phyloP scores from a whole-genome alignment of 1,284 basidiomycete species.

The Anthracocystis walkeri region DNA sequence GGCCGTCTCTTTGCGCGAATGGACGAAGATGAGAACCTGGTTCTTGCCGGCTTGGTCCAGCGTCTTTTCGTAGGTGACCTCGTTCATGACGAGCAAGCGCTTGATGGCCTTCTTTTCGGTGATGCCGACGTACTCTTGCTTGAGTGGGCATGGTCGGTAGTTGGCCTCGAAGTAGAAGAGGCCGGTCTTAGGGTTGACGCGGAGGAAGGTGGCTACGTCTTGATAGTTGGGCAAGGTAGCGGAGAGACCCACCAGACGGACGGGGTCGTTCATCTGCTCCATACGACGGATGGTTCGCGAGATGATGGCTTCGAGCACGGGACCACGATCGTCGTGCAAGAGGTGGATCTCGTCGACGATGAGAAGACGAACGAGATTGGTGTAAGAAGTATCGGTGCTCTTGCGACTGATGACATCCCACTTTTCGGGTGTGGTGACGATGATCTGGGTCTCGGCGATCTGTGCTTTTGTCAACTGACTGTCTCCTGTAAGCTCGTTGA shows the following conservation, averaged over 20 bases:
- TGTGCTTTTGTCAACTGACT: conserved; percentile 98
- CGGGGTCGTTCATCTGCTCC: conserved; percentile 84
- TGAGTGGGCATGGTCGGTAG: conserved; percentile 92
- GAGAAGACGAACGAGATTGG: conserved; percentile 93
- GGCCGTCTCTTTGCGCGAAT: conserved; percentile 97
- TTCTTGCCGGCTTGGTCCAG: conserved; percentile 67
- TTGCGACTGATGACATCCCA: conserved; percentile 98
- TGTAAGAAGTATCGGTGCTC: conserved; percentile 95
- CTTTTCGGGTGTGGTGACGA: conserved; percentile 99
- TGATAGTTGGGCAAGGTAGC: conserved; percentile 98
- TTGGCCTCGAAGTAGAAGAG: conserved; percentile 94
- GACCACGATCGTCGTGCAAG: conserved; percentile 97
- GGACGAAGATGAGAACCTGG: conserved; percentile 85
- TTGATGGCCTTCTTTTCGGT: conserved; percentile 99
- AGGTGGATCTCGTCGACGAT: conserved; percentile 99
- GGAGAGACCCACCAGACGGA: conserved; percentile 92
- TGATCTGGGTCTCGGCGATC: conserved; percentile 96
- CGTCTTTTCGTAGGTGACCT: conserved; percentile 96
- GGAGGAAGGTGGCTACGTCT: conserved; percentile 97
- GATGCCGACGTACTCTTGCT: conserved; percentile 96
- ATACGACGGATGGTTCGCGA: conserved; percentile 91
- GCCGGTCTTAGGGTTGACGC: conserved; percentile 90
- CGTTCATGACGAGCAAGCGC: conserved; percentile 96
- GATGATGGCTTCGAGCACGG: conserved; percentile 92
- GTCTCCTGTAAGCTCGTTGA: conserved; percentile 96